These are phyloP conservation scores for Westerdykella sp. DNA, from an alignment of 2,329 filamentous ascomycete species.

Conservation along the genomic window DNA sequence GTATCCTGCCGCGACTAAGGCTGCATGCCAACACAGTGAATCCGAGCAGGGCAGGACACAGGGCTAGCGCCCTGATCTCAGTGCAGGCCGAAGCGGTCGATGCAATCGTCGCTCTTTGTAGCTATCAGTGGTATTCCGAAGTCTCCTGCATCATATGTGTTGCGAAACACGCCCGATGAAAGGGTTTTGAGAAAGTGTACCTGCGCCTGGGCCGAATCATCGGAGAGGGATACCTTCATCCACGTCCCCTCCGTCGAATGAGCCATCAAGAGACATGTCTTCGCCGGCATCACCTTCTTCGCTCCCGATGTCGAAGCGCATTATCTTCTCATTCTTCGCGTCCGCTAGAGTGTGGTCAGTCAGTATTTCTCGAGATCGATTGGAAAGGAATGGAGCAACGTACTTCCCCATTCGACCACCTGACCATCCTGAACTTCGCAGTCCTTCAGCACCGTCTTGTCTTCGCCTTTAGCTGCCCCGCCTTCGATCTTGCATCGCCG, in stretches of 20 bases:
- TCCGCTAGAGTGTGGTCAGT: conserved; percentile 36
- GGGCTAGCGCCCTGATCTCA: too few species aligned
- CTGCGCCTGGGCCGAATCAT: too few species aligned
- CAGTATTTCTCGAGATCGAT: neutral
- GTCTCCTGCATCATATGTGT: too few species aligned
- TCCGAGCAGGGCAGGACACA: too few species aligned
- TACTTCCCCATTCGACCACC: conserved; percentile 69
- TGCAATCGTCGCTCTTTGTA: too few species aligned
- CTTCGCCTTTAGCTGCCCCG: conserved; percentile 48
- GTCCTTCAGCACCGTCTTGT: conserved; percentile 61
- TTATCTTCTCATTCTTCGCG: conserved; percentile 57
- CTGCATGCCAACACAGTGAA: too few species aligned
- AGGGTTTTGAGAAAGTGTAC: too few species aligned
- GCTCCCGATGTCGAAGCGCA: conserved; percentile 42
- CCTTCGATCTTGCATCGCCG: conserved; percentile 77
- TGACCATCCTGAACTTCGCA: conserved; percentile 88
- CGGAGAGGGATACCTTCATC: neutral
- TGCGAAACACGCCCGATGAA: too few species aligned
- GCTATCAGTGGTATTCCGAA: too few species aligned
- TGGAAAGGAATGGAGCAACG: conserved; percentile 11
- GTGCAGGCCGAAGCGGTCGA: too few species aligned
- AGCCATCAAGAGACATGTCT: conserved; percentile 1
- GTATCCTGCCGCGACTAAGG: too few species aligned
- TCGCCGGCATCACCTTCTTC: conserved; percentile 33
- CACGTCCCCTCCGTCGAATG: neutral